phyloP scores from a whole-genome alignment of 768 basidiomycete genomes.

The Strobilomyces echinocephalus region DNA sequence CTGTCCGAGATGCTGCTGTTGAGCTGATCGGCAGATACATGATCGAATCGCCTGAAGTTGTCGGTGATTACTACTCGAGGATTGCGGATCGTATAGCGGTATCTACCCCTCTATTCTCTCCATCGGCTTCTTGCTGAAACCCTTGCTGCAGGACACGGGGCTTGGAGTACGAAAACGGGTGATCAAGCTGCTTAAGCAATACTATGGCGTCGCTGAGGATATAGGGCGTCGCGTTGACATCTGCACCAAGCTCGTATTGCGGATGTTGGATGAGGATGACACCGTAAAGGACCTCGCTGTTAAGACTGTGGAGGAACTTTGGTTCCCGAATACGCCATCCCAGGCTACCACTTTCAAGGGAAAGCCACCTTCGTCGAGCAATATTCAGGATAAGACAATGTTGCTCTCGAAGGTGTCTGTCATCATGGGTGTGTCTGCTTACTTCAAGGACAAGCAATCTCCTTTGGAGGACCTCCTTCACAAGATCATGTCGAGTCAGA shows the following conservation, averaged over 20 bases:
- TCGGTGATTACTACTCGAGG: conserved; percentile 80
- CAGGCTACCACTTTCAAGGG: conserved; percentile 37
- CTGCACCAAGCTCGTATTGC: conserved; percentile 70
- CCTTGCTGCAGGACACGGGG: conserved; percentile 73
- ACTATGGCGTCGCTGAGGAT: conserved; percentile 65
- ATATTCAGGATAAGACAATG: conserved; percentile 46
- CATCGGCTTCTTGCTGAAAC: background rate
- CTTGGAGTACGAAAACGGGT: conserved; percentile 92
- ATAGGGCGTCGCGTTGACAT: conserved; percentile 68
- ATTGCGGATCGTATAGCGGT: conserved; percentile 91
- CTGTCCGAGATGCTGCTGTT: conserved; percentile 94
- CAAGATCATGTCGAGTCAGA: conserved; percentile 73
- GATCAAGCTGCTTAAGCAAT: conserved; percentile 85
- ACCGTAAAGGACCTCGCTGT: conserved; percentile 89
- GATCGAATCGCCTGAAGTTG: conserved; percentile 83
- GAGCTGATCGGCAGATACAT: conserved; percentile 98
- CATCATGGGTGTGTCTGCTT: conserved; percentile 80
- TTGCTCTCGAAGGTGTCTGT: conserved; percentile 66
- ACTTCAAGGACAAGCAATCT: conserved; percentile 79
- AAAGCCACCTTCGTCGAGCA: conserved; percentile 27
- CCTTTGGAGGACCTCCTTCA: conserved; percentile 82
- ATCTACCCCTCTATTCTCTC: conserved; percentile 24
- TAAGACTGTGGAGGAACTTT: conserved; percentile 86
- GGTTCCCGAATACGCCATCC: conserved; percentile 54
- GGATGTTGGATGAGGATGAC: conserved; percentile 92